These are phyloP conservation scores for Chimonanthus salicifolius DNA, from an alignment of 164 flowering plant genomes.

Conservation along the genomic window DNA sequence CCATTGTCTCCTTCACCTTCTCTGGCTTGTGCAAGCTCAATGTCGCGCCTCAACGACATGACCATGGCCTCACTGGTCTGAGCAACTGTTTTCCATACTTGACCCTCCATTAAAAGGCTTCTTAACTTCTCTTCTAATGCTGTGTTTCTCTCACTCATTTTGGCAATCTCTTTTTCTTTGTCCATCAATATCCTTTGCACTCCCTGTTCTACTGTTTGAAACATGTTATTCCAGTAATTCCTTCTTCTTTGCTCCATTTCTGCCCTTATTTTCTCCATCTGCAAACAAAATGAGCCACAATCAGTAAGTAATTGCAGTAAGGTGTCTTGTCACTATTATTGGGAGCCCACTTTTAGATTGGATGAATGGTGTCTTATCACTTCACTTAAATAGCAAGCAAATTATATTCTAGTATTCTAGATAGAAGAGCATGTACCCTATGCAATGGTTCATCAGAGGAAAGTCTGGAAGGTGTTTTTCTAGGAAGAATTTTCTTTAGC, in stretches of 20 bases:
- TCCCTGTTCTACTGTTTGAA: slow-evolving; percentile 2
- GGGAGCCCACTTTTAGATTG: too few species aligned
- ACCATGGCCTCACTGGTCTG: slow-evolving; percentile 12
- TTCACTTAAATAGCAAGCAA: too few species aligned
- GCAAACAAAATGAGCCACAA: background rate
- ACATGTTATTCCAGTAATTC: slow-evolving; percentile 6
- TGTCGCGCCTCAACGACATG: slow-evolving; percentile 12
- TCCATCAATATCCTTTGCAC: slow-evolving; percentile 8
- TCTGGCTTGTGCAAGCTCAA: slow-evolving; percentile 7
- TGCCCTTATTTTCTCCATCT: slow-evolving; percentile 14
- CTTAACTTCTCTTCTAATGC: slow-evolving; percentile 14
- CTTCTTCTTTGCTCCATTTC: slow-evolving; percentile 12
- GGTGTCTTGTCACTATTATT: too few species aligned
- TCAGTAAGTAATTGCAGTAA: too few species aligned
- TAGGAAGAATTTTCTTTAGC: too few species aligned
- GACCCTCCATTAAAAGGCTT: slow-evolving; percentile 8
- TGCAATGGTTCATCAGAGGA: too few species aligned
- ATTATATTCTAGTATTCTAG: too few species aligned
- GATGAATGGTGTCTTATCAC: too few species aligned
- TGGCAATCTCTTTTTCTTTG: slow-evolving; percentile 14
- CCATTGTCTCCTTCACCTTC: background rate
- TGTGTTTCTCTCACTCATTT: slow-evolving; percentile 5
- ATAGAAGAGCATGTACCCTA: too few species aligned
- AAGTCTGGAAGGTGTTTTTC: too few species aligned
- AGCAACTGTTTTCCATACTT: slow-evolving; percentile 10